Evolutionary conservation across 805 yeast species (phyloP).

Genomic region (Yarrowia bubula): DNA sequence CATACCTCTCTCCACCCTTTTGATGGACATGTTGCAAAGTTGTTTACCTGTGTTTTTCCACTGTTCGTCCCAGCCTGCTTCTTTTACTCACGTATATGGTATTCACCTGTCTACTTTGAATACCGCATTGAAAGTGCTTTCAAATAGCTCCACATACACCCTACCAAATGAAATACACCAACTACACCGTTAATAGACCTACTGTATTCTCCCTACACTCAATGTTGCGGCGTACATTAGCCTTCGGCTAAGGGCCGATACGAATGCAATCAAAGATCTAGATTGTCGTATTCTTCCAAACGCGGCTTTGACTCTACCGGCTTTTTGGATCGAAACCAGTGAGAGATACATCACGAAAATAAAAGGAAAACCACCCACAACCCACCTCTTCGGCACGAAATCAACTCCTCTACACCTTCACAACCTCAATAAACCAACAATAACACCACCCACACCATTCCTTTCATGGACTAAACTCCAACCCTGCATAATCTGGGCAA

Average conservation of each 20-base stretch:
- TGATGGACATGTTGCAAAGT: neutral
- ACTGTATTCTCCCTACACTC: neutral
- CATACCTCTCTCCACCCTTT: neutral
- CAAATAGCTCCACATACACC: no score
- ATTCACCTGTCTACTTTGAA: no score
- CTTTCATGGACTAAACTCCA: no score
- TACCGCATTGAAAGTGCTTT: no score
- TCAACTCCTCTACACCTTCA: neutral
- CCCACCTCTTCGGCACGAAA: no score
- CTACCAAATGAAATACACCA: neutral
- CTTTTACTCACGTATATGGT: no score
- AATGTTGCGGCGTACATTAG: neutral
- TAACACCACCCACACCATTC: neutral
- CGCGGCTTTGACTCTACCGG: neutral
- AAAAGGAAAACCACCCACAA: neutral
- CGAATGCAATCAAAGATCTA: neutral
- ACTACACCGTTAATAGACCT: neutral
- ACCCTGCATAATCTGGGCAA: neutral
- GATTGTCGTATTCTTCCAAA: neutral
- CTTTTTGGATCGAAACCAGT: neutral
- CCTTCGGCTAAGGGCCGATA: neutral
- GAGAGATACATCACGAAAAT: neutral
- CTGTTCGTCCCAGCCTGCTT: no score
- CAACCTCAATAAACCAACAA: neutral
- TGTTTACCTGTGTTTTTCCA: no score